A percentile compares a stretch with the other conserved stretches of the same genome.
Evolutionary conservation across 2,329 filamentous ascomycete species (phyloP).

Genomic region (Ceratocystis smalleyi): DNA sequence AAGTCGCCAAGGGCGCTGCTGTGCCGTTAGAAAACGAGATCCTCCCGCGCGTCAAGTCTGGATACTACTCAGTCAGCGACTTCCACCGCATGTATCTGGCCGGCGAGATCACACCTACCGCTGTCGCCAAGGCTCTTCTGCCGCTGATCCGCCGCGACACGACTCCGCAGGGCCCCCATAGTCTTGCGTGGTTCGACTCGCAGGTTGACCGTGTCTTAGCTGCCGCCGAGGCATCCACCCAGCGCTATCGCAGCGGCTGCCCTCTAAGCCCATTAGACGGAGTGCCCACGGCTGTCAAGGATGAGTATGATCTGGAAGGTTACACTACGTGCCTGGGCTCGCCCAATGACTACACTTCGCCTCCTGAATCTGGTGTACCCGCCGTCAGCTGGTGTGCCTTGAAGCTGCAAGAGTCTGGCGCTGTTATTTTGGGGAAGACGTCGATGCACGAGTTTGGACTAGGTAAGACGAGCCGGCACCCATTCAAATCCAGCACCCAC

Average conservation of each 20-base stretch:
- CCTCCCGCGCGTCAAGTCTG: slow-evolving; percentile 10
- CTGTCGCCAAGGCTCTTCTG: slow-evolving; percentile 31
- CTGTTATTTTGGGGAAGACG: slow-evolving; percentile 54
- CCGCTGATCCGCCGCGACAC: slow-evolving; percentile 31
- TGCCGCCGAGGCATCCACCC: slow-evolving; percentile 31
- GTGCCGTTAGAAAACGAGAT: not conserved
- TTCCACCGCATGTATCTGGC: slow-evolving; percentile 32
- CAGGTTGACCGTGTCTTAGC: slow-evolving; percentile 28
- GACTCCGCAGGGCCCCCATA: slow-evolving; percentile 26
- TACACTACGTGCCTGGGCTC: slow-evolving; percentile 53
- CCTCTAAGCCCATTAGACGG: slow-evolving; percentile 53
- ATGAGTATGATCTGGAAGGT: slow-evolving; percentile 60
- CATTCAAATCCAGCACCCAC: not conserved
- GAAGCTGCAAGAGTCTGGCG: slow-evolving; percentile 55
- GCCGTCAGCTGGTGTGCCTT: slow-evolving; percentile 54
- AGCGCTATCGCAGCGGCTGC: slow-evolving; percentile 36
- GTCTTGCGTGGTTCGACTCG: slow-evolving; percentile 31
- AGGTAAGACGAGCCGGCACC: slow-evolving; percentile 27
- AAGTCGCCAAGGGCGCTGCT: slow-evolving; percentile 5
- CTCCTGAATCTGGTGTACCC: slow-evolving; percentile 23
- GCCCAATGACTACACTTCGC: slow-evolving; percentile 41
- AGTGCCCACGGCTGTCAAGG: slow-evolving; percentile 59
- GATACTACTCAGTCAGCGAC: slow-evolving; percentile 28
- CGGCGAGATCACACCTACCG: slow-evolving; percentile 31
- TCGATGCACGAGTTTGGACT: slow-evolving; percentile 65